Percentiles rank a stretch among this genome's conserved stretches.
These are phyloP conservation scores for Phytophthora capsici DNA, from an alignment of 352 stramenopile genomes.

Conservation along the genomic window DNA sequence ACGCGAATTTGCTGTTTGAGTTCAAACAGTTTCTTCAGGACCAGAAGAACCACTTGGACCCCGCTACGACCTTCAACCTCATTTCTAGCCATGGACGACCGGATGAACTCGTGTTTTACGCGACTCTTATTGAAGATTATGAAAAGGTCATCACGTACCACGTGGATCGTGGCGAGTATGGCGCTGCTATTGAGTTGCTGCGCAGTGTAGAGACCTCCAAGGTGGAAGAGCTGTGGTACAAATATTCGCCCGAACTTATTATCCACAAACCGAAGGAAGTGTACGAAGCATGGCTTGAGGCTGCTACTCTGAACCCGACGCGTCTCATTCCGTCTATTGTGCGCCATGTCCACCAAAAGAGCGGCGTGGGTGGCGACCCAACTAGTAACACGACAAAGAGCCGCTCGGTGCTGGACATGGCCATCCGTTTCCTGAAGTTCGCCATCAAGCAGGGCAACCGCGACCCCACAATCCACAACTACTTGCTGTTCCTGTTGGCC, in stretches of 20 bases:
- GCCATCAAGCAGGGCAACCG: constrained; percentile 92
- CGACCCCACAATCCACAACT: constrained; percentile 94
- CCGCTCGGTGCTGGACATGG: constrained; percentile 85
- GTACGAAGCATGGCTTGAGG: constrained; percentile 92
- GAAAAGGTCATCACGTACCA: constrained; percentile 95
- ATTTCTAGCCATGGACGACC: constrained; percentile 92
- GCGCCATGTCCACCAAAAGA: constrained; percentile 88
- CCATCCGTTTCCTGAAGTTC: constrained; percentile 94
- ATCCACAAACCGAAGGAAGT: constrained; percentile 91
- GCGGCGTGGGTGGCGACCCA: constrained; percentile 15
- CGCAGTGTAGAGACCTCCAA: constrained; percentile 89
- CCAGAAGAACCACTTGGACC: constrained; percentile 86
- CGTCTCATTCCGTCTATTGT: constrained; percentile 94
- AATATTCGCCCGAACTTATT: constrained; percentile 94
- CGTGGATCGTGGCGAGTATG: constrained; percentile 90
- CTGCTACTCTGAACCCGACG: constrained; percentile 89
- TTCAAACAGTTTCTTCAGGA: constrained; percentile 94
- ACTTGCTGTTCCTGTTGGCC: constrained; percentile 90
- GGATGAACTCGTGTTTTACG: constrained; percentile 93
- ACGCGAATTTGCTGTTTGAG: constrained; percentile 88
- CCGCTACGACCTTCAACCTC: constrained; percentile 91
- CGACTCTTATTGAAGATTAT: constrained; percentile 93
- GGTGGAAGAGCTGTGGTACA: constrained; percentile 94
- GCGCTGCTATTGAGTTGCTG: constrained; percentile 89
- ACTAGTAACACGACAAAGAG: constrained; percentile 50